Conservation (phyloP, 2,329 filamentous ascomycete species). For the Grosmannia clavigera region DNA sequence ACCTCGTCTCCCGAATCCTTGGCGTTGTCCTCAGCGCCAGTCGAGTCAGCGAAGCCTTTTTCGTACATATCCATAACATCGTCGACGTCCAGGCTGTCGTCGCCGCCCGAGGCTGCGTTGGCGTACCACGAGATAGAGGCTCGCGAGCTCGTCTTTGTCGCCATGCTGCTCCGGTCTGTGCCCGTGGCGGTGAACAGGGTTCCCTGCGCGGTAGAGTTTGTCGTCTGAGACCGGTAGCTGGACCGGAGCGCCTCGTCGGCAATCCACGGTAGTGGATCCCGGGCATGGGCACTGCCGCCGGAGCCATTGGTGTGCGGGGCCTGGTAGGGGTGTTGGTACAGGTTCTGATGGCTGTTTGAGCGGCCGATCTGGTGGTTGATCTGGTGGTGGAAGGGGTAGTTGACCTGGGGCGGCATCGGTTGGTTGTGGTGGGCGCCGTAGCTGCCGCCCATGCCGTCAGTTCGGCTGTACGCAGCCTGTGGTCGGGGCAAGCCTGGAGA, state of each 20-base stretch:
- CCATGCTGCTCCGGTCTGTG: slow-evolving; percentile 74
- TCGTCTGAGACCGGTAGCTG: slow-evolving; percentile 44
- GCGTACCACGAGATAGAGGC: slow-evolving; percentile 41
- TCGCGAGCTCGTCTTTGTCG: slow-evolving; percentile 67
- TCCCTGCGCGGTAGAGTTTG: slow-evolving; percentile 44
- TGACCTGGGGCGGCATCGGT: too few relatives aligned
- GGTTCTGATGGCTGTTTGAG: neutral
- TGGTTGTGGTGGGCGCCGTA: neutral
- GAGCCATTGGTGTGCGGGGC: neutral
- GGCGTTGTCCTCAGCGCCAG: slow-evolving; percentile 28
- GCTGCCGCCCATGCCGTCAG: slow-evolving; percentile 23
- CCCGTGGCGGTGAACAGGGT: slow-evolving; percentile 31
- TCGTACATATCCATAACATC: slow-evolving; percentile 62
- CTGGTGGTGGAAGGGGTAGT: neutral
- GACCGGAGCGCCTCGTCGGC: slow-evolving; percentile 39
- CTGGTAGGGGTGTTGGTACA: neutral
- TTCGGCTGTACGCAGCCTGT: slow-evolving; percentile 18
- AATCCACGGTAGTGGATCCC: slow-evolving; percentile 30
- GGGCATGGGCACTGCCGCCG: neutral
- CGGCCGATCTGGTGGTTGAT: too few relatives aligned
- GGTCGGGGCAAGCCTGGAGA: slow-evolving; percentile 17
- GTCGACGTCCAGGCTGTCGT: slow-evolving; percentile 49
- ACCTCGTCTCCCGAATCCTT: slow-evolving; percentile 22
- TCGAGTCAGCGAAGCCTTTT: slow-evolving; percentile 44
- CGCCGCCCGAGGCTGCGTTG: slow-evolving; percentile 23